Conservation (phyloP, 2,329 filamentous ascomycete species). For the Aspergillus bombycis region DNA sequence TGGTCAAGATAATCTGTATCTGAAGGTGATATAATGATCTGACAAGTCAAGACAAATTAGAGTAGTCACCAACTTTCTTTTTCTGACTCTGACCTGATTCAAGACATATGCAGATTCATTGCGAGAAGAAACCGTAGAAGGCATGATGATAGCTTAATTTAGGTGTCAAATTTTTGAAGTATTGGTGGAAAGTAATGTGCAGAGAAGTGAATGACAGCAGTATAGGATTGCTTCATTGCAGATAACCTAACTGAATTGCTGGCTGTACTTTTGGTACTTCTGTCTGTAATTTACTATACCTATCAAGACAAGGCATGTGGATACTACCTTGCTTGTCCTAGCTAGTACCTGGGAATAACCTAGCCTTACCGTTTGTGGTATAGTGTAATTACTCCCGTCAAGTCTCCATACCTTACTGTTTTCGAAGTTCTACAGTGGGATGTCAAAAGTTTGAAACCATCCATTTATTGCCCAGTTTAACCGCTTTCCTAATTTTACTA, state of each 20-base stretch:
- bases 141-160: constrained; percentile 30
- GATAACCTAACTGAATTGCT: too few relatives aligned
- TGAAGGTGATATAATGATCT: constrained; percentile 92
- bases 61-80: neutral
- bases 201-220: neutral
- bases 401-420: too few relatives aligned
- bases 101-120: constrained; percentile 43
- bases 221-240: neutral
- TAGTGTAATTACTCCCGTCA: neutral
- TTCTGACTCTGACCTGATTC: constrained; percentile 38
- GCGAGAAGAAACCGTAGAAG: constrained; percentile 35
- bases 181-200: neutral
- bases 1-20: constrained; percentile 95
- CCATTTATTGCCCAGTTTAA: too few relatives aligned
- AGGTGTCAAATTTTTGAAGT: neutral
- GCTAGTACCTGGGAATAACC: neutral
- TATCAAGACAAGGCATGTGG: too few relatives aligned
- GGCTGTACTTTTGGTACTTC: too few relatives aligned
- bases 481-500: too few relatives aligned
- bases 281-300: too few relatives aligned
- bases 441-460: too few relatives aligned
- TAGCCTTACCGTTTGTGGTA: neutral
- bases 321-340: too few relatives aligned
- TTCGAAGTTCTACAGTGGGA: too few relatives aligned
- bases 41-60: constrained; percentile 18